phyloP scores from a whole-genome alignment of 345 rosid species.

The Lepidium aucheri region DNA sequence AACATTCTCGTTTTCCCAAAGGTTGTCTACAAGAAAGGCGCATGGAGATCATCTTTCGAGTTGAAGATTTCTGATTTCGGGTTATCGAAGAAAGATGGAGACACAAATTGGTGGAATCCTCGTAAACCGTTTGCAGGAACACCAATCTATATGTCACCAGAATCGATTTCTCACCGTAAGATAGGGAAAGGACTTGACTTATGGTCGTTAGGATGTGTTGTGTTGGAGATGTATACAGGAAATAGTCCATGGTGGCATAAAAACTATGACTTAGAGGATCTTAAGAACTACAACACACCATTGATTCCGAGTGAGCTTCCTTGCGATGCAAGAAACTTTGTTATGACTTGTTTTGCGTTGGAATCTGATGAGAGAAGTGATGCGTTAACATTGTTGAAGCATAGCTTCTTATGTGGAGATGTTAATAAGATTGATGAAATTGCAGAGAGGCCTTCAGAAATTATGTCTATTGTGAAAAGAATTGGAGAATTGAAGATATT shows the following conservation, averaged over 20 bases:
- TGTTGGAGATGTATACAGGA: constrained; percentile 47
- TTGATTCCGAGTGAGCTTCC: constrained; percentile 14
- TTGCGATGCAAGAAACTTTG: constrained; percentile 10
- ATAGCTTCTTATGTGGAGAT: not conserved
- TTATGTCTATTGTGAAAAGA: not conserved
- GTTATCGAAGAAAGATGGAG: constrained; percentile 23
- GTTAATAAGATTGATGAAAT: not conserved
- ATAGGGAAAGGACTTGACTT: constrained; percentile 33
- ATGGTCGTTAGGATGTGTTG: constrained; percentile 47
- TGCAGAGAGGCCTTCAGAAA: not conserved
- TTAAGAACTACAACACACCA: not conserved
- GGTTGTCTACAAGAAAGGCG: not conserved
- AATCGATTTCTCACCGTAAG: constrained; percentile 10
- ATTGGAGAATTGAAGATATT: not conserved
- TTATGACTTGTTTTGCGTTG: constrained; percentile 8
- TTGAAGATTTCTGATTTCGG: constrained; percentile 36
- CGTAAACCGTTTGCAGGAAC: constrained; percentile 24
- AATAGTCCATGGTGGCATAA: constrained; percentile 32
- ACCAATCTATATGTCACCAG: constrained; percentile 34
- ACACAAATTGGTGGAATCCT: constrained; percentile 2
- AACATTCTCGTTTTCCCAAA: constrained; percentile 24
- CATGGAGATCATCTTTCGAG: not conserved
- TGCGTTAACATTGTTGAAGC: not conserved
- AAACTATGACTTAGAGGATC: not conserved
- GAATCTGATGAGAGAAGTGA: not conserved